Evolutionary conservation across 768 basidiomycete genomes (phyloP), one percentile per base, ranked within the genome.

Genomic region (Sarcodon aspratus): DNA sequence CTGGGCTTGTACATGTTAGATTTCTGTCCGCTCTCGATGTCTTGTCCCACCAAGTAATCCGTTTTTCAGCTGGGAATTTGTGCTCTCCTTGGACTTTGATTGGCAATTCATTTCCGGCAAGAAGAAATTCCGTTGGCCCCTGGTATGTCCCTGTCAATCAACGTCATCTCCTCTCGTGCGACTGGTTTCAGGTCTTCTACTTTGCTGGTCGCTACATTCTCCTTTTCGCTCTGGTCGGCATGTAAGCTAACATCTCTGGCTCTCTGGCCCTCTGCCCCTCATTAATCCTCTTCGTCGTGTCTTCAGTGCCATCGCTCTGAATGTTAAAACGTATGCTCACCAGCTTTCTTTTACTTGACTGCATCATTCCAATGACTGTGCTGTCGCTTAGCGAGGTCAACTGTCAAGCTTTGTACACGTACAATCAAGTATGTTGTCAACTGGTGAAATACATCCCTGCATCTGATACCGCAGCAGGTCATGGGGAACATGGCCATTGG

Each of bases 381-480:
- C 7, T 46, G 9, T 18, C n/a, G 13, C 32, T 17, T 32, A 54
- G 53, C 11, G 45, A 48, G 35, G 50, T 84, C 33, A 62, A 85
- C 57, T 85, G 83, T 52, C 83, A 85, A 56, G 73, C 66, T 5
- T 61, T 85, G 18, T 85, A 84, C 55, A 83, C 80, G 1, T 83
- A 82, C 58, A 82, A 80, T 51, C 72, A 74, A 61, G 70, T 78
- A 57, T 33, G 59, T 52, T 18, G 7, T 46, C 3, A 35, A 32
- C 21, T 50, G 32, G 34, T 17, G 10, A 9, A 15, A 18, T 17
- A n/a, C 8, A 43, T 31, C 33, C 17, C 36, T 13, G 27, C 15
- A n/a, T 27, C 48, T 27, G 37, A 44, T 46, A 13, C 3, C 37
- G 17, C 44, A 15, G 11, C 27, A 74, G 69, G 64, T 69, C 44